Percentiles rank a stretch among this genome's conserved stretches.
Evolutionary conservation across 2,329 filamentous ascomycete species (phyloP).

Genomic region (Rachicladosporium sp.): DNA sequence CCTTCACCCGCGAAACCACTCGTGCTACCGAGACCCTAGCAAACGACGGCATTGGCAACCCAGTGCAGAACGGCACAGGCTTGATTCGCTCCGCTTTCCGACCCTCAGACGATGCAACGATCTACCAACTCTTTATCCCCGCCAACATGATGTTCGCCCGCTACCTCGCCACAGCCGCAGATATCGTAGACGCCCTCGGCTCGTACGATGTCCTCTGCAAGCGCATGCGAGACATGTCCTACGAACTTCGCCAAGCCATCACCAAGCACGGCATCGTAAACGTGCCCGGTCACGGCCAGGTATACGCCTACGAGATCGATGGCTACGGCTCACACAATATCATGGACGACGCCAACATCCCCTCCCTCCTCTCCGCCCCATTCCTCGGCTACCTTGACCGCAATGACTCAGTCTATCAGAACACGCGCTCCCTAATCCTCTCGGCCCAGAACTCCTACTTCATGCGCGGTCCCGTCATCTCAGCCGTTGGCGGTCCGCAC

Average conservation of each 20-base stretch:
- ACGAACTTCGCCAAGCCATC: slow-evolving; percentile 32
- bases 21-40: slow-evolving; percentile 36
- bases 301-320: slow-evolving; percentile 39
- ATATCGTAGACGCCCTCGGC: slow-evolving; percentile 41
- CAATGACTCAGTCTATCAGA: slow-evolving; percentile 31
- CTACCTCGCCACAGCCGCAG: slow-evolving; percentile 43
- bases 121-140: slow-evolving; percentile 38
- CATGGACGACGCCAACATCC: slow-evolving; percentile 64
- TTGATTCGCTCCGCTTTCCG: slow-evolving; percentile 39
- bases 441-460: slow-evolving; percentile 37
- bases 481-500: slow-evolving; percentile 37
- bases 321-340: slow-evolving; percentile 39
- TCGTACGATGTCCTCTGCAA: slow-evolving; percentile 37
- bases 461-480: slow-evolving; percentile 37
- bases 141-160: slow-evolving; percentile 60
- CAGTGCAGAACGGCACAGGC: slow-evolving; percentile 36
- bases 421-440: slow-evolving; percentile 36
- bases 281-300: slow-evolving; percentile 24
- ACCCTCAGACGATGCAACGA: slow-evolving; percentile 38
- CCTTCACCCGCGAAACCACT: slow-evolving; percentile 31
- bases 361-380: slow-evolving; percentile 52
- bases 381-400: slow-evolving; percentile 45
- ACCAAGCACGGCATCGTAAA: slow-evolving; percentile 31
- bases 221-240: slow-evolving; percentile 46
- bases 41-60: slow-evolving; percentile 44